Percentiles rank a stretch among this genome's conserved stretches.
These are phyloP conservation scores for Daldinia concentrica DNA, from an alignment of 495 filamentous ascomycete species.

Conservation along the genomic window DNA sequence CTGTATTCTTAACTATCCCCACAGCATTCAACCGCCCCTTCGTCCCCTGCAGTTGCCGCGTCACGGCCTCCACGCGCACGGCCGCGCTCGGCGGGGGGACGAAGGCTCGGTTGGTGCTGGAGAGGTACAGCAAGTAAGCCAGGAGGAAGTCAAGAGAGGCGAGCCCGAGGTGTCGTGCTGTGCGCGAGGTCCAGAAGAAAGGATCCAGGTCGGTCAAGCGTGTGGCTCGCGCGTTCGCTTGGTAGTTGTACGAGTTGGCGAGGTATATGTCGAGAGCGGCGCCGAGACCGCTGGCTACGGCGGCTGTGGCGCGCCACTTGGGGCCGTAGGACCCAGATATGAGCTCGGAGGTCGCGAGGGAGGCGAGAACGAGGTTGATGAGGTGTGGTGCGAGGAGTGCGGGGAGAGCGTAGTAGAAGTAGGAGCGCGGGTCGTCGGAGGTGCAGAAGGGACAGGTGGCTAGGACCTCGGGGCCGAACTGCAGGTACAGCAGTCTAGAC, in stretches of 20 bases:
- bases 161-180: slow-evolving; percentile 67
- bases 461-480: slow-evolving; percentile 77
- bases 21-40: slow-evolving; percentile 60
- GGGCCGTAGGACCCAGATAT: slow-evolving; percentile 64
- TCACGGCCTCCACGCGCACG: slow-evolving; percentile 57
- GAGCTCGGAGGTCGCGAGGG: slow-evolving; percentile 64
- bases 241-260: slow-evolving; percentile 66
- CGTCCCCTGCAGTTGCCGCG: slow-evolving; percentile 49
- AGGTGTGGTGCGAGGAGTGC: slow-evolving; percentile 79
- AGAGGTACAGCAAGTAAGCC: slow-evolving; percentile 72
- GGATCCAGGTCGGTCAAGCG: slow-evolving; percentile 67
- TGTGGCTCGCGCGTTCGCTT: slow-evolving; percentile 65
- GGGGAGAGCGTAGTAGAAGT: slow-evolving; percentile 84
- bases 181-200: slow-evolving; percentile 73
- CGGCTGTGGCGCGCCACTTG: slow-evolving; percentile 75
- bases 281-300: slow-evolving; percentile 68
- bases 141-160: slow-evolving; percentile 68
- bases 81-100: slow-evolving; percentile 55
- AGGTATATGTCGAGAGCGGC: slow-evolving; percentile 71
- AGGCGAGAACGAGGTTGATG: slow-evolving; percentile 73
- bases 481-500: slow-evolving; percentile 80
- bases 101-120: slow-evolving; percentile 75
- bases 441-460: slow-evolving; percentile 82
- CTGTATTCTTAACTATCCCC: slow-evolving; percentile 66
- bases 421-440: slow-evolving; percentile 73